Conservation (phyloP, 805 yeast genomes). For the Torulaspora maleeae region DNA sequence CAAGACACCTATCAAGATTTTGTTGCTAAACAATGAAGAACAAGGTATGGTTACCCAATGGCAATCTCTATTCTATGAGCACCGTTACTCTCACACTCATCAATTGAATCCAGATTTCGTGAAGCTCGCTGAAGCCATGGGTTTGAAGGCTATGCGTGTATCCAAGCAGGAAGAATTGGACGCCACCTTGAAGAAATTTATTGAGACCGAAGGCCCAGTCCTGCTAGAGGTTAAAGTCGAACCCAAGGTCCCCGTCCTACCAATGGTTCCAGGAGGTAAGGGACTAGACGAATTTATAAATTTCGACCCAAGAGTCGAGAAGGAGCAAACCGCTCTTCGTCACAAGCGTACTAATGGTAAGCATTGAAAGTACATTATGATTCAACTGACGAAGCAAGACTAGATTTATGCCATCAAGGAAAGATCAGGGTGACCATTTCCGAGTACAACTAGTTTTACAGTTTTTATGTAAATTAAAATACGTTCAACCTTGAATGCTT, state of each 20-base stretch:
- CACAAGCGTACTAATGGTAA: conserved; percentile 67
- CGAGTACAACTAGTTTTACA: neutral
- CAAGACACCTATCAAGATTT: conserved; percentile 80
- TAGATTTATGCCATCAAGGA: neutral
- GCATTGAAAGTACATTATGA: conserved; percentile 39
- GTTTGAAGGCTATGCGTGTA: conserved; percentile 75
- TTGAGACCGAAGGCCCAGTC: conserved; percentile 77
- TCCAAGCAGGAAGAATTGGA: conserved; percentile 61
- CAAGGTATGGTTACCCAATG: conserved; percentile 99
- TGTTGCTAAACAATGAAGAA: conserved; percentile 92
- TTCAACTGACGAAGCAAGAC: conserved; percentile 1
- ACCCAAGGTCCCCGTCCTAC: conserved; percentile 87
- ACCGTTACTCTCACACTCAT: conserved; percentile 97
- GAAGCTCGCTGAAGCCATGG: conserved; percentile 93
- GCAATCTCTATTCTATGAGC: conserved; percentile 96
- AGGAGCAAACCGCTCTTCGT: conserved; percentile 63
- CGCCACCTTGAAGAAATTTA: conserved; percentile 57
- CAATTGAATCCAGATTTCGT: conserved; percentile 91
- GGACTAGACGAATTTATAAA: conserved; percentile 88
- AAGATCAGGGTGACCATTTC: neutral
- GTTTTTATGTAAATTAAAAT: neutral
- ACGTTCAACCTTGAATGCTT: neutral
- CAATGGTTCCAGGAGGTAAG: conserved; percentile 97
- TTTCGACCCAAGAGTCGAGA: conserved; percentile 79
- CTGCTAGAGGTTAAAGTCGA: conserved; percentile 87